These are phyloP conservation scores for Piper betle DNA, from an alignment of 164 flowering plant species.

Conservation along the genomic window DNA sequence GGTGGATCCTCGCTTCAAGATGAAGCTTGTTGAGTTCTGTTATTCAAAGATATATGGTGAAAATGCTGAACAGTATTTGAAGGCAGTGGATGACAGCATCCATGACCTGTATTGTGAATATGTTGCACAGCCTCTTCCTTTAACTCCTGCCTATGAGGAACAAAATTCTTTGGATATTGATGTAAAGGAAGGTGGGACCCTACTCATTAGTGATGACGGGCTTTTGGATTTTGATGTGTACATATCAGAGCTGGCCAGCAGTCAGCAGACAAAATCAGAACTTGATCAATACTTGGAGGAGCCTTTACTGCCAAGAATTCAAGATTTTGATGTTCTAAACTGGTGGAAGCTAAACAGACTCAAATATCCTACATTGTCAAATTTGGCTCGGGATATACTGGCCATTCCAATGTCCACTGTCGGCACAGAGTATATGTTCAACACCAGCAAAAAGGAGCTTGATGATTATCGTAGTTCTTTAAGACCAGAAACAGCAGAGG, in stretches of 20 bases:
- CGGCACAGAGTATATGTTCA: constrained; percentile 43
- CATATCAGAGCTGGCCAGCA: constrained; percentile 47
- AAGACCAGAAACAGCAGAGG: constrained; percentile 71
- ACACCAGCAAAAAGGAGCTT: constrained; percentile 32
- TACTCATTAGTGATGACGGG: constrained; percentile 28
- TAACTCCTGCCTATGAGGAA: constrained; percentile 42
- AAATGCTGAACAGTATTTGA: constrained; percentile 38
- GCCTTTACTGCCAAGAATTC: constrained; percentile 54
- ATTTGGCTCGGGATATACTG: constrained; percentile 86
- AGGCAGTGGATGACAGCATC: constrained; percentile 59
- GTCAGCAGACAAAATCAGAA: constrained; percentile 60
- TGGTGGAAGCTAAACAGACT: constrained; percentile 85
- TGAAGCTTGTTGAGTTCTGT: constrained; percentile 88
- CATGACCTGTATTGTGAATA: constrained; percentile 80
- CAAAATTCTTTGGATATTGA: constrained; percentile 8
- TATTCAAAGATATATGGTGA: constrained; percentile 67
- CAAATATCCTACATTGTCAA: constrained; percentile 77
- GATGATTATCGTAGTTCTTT: constrained; percentile 56
- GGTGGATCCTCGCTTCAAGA: constrained; percentile 88
- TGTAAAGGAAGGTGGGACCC: constrained; percentile 20
- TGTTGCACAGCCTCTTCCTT: constrained; percentile 39
- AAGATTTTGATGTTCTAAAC: constrained; percentile 59
- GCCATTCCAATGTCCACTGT: constrained; percentile 51
- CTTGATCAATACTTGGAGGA: constrained; percentile 86
- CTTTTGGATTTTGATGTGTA: constrained; percentile 64